These are phyloP conservation scores for Ustanciosporium gigantosporum DNA, from an alignment of 1,284 basidiomycete genomes.

Conservation along the genomic window DNA sequence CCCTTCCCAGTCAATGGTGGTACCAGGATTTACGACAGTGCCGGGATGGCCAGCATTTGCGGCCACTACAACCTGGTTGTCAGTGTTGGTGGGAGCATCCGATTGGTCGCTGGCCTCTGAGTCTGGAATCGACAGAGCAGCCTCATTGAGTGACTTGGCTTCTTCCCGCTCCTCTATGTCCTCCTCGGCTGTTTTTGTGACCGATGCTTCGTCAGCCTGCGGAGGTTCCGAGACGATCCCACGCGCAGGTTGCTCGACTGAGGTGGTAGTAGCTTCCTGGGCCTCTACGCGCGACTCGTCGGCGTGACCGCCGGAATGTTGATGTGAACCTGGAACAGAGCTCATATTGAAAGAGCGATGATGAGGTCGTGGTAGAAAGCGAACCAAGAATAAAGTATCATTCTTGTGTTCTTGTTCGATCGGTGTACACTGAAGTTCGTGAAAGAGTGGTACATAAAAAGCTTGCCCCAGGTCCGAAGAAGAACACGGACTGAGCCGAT, in stretches of 20 bases:
- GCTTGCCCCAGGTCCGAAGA: too few relatives aligned
- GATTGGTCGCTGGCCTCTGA: slow-evolving; percentile 23
- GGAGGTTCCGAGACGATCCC: not conserved
- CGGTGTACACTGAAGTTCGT: too few relatives aligned
- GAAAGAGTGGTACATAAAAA: too few relatives aligned
- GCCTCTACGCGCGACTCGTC: too few relatives aligned
- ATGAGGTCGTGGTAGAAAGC: too few relatives aligned
- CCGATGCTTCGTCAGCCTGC: not conserved
- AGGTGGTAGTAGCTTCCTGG: slow-evolving; percentile 1
- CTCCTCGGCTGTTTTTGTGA: slow-evolving; percentile 2
- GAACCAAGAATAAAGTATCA: too few relatives aligned
- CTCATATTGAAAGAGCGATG: too few relatives aligned
- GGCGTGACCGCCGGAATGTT: too few relatives aligned
- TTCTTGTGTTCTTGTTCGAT: too few relatives aligned
- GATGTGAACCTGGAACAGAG: too few relatives aligned
- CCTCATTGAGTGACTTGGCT: slow-evolving; percentile 33
- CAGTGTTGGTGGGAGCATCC: slow-evolving; percentile 5
- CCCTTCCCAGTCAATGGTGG: slow-evolving; percentile 27
- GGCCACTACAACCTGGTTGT: slow-evolving; percentile 9
- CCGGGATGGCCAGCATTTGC: slow-evolving; percentile 15
- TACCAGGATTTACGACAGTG: slow-evolving; percentile 4
- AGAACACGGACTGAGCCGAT: too few relatives aligned
- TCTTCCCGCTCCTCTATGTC: slow-evolving; percentile 23
- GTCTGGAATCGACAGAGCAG: slow-evolving; percentile 44
- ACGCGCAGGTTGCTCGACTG: not conserved